Conservation (phyloP, 2,329 filamentous ascomycete species). For the Clonostachys chloroleuca region DNA sequence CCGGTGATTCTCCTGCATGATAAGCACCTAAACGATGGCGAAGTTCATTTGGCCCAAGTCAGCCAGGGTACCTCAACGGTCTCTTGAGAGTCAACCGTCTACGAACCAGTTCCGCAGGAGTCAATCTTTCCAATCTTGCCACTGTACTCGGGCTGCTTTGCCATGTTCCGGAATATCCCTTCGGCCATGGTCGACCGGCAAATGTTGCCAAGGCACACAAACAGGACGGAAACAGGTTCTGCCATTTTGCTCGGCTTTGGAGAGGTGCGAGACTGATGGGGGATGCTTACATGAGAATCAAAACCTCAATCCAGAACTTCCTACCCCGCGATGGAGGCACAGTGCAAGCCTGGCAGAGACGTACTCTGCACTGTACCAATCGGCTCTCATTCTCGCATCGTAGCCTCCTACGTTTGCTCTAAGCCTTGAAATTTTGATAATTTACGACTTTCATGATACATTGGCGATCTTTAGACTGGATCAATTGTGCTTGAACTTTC, state of each 20-base stretch:
- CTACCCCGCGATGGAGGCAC: too few species aligned
- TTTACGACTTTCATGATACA: too few species aligned
- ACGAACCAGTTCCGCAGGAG: constrained; percentile 74
- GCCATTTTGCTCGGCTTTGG: constrained; percentile 17
- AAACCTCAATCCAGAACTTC: too few species aligned
- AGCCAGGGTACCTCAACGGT: neutral
- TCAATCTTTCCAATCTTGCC: constrained; percentile 66
- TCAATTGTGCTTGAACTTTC: too few species aligned
- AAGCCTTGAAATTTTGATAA: too few species aligned
- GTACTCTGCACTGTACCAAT: too few species aligned
- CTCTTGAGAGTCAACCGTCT: neutral
- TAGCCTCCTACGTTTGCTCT: too few species aligned
- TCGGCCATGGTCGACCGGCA: constrained; percentile 94
- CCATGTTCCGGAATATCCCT: constrained; percentile 78
- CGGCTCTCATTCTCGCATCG: too few species aligned
- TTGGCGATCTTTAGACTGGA: too few species aligned
- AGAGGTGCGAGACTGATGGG: too few species aligned
- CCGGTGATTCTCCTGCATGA: constrained; percentile 72
- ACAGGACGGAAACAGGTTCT: constrained; percentile 67
- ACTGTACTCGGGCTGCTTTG: constrained; percentile 54
- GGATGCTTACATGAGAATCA: too few species aligned
- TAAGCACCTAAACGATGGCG: constrained; percentile 58
- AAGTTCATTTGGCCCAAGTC: neutral
- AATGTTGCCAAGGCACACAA: constrained; percentile 97
- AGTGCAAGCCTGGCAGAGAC: too few species aligned